A percentile compares a stretch with the other conserved stretches of the same genome.
Conservation (phyloP, 2,329 filamentous ascomycete genomes). For the Plenodomus biglobosus region DNA sequence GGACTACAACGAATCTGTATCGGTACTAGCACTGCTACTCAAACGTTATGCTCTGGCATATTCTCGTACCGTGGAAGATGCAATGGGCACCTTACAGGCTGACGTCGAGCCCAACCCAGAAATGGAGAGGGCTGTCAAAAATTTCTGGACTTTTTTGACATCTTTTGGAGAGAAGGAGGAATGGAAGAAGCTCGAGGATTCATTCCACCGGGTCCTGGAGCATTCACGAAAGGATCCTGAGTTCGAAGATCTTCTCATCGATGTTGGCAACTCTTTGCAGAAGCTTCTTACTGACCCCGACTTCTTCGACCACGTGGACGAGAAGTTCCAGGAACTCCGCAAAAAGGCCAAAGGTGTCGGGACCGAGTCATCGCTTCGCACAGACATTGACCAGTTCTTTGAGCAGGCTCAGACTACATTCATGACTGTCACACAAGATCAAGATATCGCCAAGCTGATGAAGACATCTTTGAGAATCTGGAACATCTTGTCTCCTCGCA, state of each 20-base stretch:
- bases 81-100: constrained; percentile 66
- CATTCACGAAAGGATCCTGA: constrained; percentile 77
- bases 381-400: constrained; percentile 73
- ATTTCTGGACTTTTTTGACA: constrained; percentile 78
- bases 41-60: constrained; percentile 78
- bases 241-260: constrained; percentile 74
- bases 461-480: constrained; percentile 68
- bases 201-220: constrained; percentile 69
- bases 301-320: constrained; percentile 76
- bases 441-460: constrained; percentile 69
- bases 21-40: constrained; percentile 72
- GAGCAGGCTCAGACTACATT: constrained; percentile 69
- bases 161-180: constrained; percentile 73
- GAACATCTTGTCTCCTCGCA: constrained; percentile 66
- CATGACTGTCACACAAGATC: constrained; percentile 68
- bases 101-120: constrained; percentile 74
- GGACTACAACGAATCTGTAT: constrained; percentile 86
- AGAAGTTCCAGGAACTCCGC: constrained; percentile 63
- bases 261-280: constrained; percentile 74
- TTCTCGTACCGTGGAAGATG: constrained; percentile 69
- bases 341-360: constrained; percentile 61
- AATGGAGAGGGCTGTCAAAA: constrained; percentile 72
- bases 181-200: constrained; percentile 73
- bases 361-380: constrained; percentile 65
- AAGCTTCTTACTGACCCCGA: constrained; percentile 81